Evolutionary conservation across 441 rosid genomes (phyloP), one percentile per base, ranked within the genome.

Genomic region (Jatropha podagrica): DNA sequence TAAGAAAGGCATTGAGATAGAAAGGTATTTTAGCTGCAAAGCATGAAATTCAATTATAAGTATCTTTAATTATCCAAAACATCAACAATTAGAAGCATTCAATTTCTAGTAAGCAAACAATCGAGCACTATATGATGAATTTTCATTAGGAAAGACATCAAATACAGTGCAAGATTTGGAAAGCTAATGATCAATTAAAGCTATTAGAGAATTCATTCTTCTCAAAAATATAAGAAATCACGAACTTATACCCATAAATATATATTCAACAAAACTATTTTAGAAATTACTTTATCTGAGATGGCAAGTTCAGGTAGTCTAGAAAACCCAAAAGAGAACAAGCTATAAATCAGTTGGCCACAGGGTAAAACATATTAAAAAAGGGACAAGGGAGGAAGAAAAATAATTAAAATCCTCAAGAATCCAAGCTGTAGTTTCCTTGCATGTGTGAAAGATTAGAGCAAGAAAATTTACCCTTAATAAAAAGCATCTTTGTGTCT

Each of bases 1-100:
- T 88, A 20, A 95, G 95, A 80, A 93, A 88, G 40, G 99, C 95
- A 48, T 88, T 88, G 63, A 95, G 82, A 86, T 95, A 95, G 64
- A 83, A 55, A 13, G 98, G 94, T 77, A 95, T 88, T 79, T 91
- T 93, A 85, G 97, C 98, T 91, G 95, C 80, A 82, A 68, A 73
- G 51, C 42, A 58, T 73, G 62, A 78, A 15, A 51, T 65, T 63
- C 40, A 42, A 51, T 32, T 42, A 32, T 46, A 55, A 55, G 11
- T 41, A 37, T 52, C 38, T 72, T 26, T 44, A 17, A 5, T 9
- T 17, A 38, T 17, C 49, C 8, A 63, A 51, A 51, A 49, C 38
- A 52, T 60, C 27, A 18, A 54, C 48, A 52, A 12, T 18, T 10
- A 10, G 0, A 69, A 37, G 26, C 32, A 27, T 44, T 46, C 27